Conservation (phyloP, 2,329 filamentous ascomycete genomes). For the Pezicula rhizophila region DNA sequence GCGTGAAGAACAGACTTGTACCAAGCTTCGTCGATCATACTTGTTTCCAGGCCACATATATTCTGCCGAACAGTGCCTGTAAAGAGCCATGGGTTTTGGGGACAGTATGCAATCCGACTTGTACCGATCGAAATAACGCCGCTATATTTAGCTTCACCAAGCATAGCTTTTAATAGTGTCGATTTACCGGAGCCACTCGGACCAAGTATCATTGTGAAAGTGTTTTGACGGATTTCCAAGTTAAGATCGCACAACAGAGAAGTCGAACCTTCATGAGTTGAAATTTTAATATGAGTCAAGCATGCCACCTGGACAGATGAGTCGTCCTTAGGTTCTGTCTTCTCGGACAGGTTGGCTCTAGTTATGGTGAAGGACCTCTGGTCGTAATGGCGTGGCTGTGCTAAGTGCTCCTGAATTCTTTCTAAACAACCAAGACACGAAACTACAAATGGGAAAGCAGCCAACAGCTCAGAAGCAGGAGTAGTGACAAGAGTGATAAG, state of each 20-base stretch:
- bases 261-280: background rate
- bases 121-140: slow-evolving; percentile 16
- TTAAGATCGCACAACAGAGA: no score
- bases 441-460: background rate
- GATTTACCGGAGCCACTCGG: slow-evolving; percentile 27
- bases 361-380: no score
- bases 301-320: background rate
- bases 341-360: no score
- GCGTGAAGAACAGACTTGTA: slow-evolving; percentile 17
- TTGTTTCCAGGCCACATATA: slow-evolving; percentile 27
- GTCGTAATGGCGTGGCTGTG: no score
- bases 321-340: no score
- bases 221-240: background rate
- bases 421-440: slow-evolving; percentile 2
- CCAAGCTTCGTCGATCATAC: slow-evolving; percentile 17
- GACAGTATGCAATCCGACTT: slow-evolving; percentile 29
- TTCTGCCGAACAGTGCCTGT: slow-evolving; percentile 33
- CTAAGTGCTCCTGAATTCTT: slow-evolving; percentile 1
- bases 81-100: slow-evolving; percentile 36
- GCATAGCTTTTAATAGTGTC: slow-evolving; percentile 26
- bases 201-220: slow-evolving; percentile 11
- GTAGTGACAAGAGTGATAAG: background rate
- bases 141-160: slow-evolving; percentile 25
- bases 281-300: background rate
- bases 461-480: slow-evolving; percentile 1